phyloP scores from a whole-genome alignment of 345 rosid genomes.

The Eucalyptus curtisii region DNA sequence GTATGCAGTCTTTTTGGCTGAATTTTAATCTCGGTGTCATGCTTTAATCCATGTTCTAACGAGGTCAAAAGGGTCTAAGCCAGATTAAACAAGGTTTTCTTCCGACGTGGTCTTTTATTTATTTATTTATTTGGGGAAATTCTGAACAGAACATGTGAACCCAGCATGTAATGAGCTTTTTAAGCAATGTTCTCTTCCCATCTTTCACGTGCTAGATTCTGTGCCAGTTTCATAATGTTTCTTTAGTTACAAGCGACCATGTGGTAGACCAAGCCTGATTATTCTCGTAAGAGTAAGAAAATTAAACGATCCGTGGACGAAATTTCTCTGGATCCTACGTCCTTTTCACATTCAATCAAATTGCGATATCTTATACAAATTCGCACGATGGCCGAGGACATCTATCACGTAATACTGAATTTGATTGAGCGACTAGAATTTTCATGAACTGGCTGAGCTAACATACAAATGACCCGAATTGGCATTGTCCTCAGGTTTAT shows the following conservation, averaged over 20 bases:
- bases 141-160: background rate
- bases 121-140: background rate
- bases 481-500: constrained; percentile 35
- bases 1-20: background rate
- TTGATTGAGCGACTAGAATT: background rate
- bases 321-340: background rate
- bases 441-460: background rate
- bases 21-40: background rate
- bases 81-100: background rate
- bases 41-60: background rate
- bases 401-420: background rate
- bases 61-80: background rate
- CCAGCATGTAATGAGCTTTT: background rate
- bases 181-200: background rate
- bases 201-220: background rate
- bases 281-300: background rate
- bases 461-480: background rate
- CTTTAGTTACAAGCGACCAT: background rate
- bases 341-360: background rate
- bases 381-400: background rate
- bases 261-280: background rate
- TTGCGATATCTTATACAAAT: background rate
- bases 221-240: background rate
- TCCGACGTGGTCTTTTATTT: background rate
- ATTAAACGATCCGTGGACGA: background rate